Conservation (phyloP, 192 early-diverging fungal genomes). For the Coemansia sp. region DNA sequence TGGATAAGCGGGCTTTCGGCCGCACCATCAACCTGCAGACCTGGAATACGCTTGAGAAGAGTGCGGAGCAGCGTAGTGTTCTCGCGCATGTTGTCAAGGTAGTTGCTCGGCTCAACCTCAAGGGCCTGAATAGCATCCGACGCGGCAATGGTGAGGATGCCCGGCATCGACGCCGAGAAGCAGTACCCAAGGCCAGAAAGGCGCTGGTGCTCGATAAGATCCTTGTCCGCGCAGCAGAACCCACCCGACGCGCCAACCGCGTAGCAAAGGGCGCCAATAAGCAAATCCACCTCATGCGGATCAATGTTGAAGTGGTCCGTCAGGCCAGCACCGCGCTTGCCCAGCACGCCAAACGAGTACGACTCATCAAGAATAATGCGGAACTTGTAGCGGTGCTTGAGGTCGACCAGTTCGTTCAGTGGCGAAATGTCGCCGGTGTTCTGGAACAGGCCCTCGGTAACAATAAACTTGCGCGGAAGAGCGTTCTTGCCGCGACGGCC, state of each 20-base stretch:
- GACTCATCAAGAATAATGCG: conserved; percentile 93
- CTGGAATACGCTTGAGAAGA: conserved; percentile 54
- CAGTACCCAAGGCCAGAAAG: conserved; percentile 88
- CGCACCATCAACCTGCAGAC: conserved; percentile 53
- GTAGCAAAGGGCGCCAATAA: conserved; percentile 80
- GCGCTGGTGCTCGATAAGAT: conserved; percentile 88
- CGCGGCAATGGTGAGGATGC: conserved; percentile 87
- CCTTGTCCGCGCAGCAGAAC: conserved; percentile 85
- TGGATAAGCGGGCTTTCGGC: conserved; percentile 72
- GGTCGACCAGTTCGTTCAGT: conserved; percentile 74
- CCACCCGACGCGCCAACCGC: conserved; percentile 83
- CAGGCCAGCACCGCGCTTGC: conserved; percentile 82
- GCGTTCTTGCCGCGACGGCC: conserved; percentile 67
- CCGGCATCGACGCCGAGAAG: conserved; percentile 93
- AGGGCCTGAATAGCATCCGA: conserved; percentile 69
- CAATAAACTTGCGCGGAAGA: conserved; percentile 89
- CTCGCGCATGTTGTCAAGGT: conserved; percentile 57
- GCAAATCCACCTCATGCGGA: conserved; percentile 81
- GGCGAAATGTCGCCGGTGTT: conserved; percentile 87
- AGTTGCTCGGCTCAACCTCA: conserved; percentile 23
- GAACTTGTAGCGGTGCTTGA: conserved; percentile 97
- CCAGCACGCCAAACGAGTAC: conserved; percentile 84
- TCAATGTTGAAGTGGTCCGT: conserved; percentile 78
- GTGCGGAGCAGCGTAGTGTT: conserved; percentile 64
- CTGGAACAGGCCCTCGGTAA: conserved; percentile 88